Conservation (phyloP, 2,329 filamentous ascomycete species). For the Keithomyces neogunnii region DNA sequence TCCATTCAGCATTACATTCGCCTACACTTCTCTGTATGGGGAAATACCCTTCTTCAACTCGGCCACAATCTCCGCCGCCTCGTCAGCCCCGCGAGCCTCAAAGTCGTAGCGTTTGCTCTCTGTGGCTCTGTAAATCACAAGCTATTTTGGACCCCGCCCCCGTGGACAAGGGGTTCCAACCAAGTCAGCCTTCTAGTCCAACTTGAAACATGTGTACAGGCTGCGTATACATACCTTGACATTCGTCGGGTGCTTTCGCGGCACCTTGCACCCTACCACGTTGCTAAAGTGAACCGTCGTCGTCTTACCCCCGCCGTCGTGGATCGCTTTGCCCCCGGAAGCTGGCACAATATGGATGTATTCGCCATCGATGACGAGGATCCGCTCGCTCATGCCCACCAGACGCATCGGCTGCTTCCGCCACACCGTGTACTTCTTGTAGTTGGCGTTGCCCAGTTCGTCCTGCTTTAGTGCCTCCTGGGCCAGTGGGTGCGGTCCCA, state of each 20-base stretch:
- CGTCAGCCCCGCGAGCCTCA: conserved; percentile 62
- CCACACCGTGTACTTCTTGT: conserved; percentile 73
- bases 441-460: conserved; percentile 48
- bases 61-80: conserved; percentile 69
- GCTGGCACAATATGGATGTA: conserved; percentile 79
- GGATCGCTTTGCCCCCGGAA: conserved; percentile 55
- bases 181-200: background rate
- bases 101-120: conserved; percentile 81
- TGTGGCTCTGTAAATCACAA: conserved; percentile 64
- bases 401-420: conserved; percentile 78
- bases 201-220: background rate
- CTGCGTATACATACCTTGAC: conserved; percentile 52
- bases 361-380: conserved; percentile 74
- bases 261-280: conserved; percentile 75
- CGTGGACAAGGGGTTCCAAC: background rate
- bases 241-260: conserved; percentile 69
- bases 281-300: conserved; percentile 78
- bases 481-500: conserved; percentile 58
- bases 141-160: conserved; percentile 26
- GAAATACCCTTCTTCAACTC: conserved; percentile 72
- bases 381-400: conserved; percentile 64
- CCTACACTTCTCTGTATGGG: conserved; percentile 47
- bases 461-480: conserved; percentile 53
- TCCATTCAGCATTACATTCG: background rate
- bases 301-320: conserved; percentile 58